A percentile compares a stretch with the other conserved stretches of the same genome.
Conservation (phyloP, 495 filamentous ascomycete genomes). For the Podospora bellae-mahoneyi region DNA sequence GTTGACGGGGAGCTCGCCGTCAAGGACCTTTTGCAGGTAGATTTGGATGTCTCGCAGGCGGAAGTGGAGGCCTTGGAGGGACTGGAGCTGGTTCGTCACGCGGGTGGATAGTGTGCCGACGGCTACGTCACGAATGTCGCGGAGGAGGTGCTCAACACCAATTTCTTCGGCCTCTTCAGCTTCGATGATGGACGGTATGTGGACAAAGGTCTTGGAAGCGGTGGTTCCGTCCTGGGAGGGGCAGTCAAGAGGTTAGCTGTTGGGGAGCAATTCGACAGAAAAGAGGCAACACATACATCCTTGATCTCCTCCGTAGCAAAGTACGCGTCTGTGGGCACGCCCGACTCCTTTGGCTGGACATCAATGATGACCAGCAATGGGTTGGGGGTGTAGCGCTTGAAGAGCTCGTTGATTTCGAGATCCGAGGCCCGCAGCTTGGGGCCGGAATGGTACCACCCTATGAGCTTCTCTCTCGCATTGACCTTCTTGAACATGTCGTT, state of each 20-base stretch:
- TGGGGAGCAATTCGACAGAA: not conserved
- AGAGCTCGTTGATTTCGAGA: slow-evolving; percentile 98
- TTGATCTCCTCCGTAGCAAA: slow-evolving; percentile 99
- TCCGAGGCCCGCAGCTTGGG: slow-evolving; percentile 96
- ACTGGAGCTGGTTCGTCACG: slow-evolving; percentile 96
- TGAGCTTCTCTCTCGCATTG: slow-evolving; percentile 97
- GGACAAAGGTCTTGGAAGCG: slow-evolving; percentile 94
- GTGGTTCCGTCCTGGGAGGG: slow-evolving; percentile 83
- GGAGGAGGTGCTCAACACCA: slow-evolving; percentile 94
- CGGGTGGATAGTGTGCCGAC: slow-evolving; percentile 97
- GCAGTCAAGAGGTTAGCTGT: not conserved
- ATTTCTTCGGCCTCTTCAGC: slow-evolving; percentile 99
- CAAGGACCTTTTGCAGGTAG: slow-evolving; percentile 94
- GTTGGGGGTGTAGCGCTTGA: slow-evolving; percentile 98
- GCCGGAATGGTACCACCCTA: slow-evolving; percentile 99
- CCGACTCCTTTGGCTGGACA: slow-evolving; percentile 96
- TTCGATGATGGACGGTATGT: slow-evolving; percentile 98
- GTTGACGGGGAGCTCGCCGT: slow-evolving; percentile 88
- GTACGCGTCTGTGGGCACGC: slow-evolving; percentile 97
- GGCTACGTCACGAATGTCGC: slow-evolving; percentile 96
- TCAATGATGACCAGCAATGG: slow-evolving; percentile 96
- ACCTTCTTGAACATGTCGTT: slow-evolving; percentile 99
- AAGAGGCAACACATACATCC: slow-evolving; percentile 65
- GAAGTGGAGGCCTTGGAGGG: slow-evolving; percentile 91
- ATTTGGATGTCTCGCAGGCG: slow-evolving; percentile 91